Evolutionary conservation across 768 basidiomycete species (phyloP), one percentile per base, ranked within the genome.

Genomic region (Lactifluus subvellereus): DNA sequence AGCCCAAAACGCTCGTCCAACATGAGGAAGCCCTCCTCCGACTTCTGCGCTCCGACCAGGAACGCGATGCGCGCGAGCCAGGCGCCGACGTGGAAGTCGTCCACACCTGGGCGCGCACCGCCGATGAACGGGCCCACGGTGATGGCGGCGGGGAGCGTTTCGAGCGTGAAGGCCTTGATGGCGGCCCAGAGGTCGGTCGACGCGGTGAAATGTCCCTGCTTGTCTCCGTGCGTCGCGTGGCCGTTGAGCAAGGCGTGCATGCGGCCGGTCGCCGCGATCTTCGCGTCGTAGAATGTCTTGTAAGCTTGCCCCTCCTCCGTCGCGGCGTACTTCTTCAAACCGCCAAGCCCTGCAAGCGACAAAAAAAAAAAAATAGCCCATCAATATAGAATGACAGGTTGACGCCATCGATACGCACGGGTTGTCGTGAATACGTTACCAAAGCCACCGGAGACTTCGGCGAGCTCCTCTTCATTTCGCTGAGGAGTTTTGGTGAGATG

Each of bases 51-150:
- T 1, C 80, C 80, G 1, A 69, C 59, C 6, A 79, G 66, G 22
- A 72, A 72, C 11, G 75, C 74, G 30, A 83, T 76, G 35, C 80
- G 77, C 30, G 81, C 78, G 35, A 84, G 71, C 83, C 81, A 85
- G 8, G 76, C 80, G 6, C 65, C 79, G 47, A 84, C 72, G 71
- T 83, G 82, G 73, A 80, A 82, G 68, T 83, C 84, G 58, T 81
- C 81, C 68, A 82, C 80, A 9, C 81, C 77, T 0, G 81, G 81
- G 45, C 57, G 66, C 4, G 70, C 75, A 9, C 82, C 83, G 20
- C 77, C 79, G 43, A 82, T 73, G 72, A 84, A 84, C 4, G 77
- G 77, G 9, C 72, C 74, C 14, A 72, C 72, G 18, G 78, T 77
- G 20, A 85, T 72, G 58, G 73, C 60, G 0, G 64, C 64, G 4